These are phyloP conservation scores for Boletus sp. DNA, from an alignment of 768 basidiomycete genomes.

Conservation along the genomic window DNA sequence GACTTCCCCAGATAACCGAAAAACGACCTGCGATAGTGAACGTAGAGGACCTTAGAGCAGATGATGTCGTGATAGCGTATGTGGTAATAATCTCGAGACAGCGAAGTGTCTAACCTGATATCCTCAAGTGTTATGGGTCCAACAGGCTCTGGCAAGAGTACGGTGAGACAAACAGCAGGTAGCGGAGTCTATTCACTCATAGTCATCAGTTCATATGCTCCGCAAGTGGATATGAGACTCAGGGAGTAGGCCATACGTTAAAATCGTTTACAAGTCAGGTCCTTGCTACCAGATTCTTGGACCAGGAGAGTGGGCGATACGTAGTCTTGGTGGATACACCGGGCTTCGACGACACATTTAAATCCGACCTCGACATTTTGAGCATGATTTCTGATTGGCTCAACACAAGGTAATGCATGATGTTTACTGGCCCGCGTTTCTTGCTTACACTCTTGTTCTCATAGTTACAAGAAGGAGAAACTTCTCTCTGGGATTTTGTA, in stretches of 20 bases:
- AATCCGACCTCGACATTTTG: conserved; percentile 13
- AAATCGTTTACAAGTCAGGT: conserved; percentile 15
- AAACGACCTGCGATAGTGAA: not conserved
- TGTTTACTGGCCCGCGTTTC: not conserved
- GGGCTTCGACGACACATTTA: conserved; percentile 20
- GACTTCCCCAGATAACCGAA: not conserved
- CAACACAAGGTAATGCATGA: not conserved
- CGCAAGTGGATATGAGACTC: not conserved
- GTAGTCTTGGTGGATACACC: conserved; percentile 26
- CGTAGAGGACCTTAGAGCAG: not conserved
- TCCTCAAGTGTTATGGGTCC: conserved; percentile 15
- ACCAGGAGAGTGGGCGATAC: not conserved
- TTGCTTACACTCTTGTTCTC: not conserved
- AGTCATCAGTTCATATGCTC: conserved; percentile 6
- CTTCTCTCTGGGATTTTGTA: conserved; percentile 37
- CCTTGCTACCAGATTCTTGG: not conserved
- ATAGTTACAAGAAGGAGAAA: conserved; percentile 6
- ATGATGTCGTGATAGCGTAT: conserved; percentile 10
- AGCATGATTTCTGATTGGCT: conserved; percentile 14
- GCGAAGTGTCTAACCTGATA: not conserved
- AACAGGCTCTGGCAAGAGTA: conserved; percentile 7
- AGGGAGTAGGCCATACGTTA: conserved; percentile 10
- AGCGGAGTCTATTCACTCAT: not conserved
- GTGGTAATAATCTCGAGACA: not conserved
- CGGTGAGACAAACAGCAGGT: not conserved